phyloP scores from a whole-genome alignment of 2,329 filamentous ascomycete species.

The Emmonsiellopsis sp. region DNA sequence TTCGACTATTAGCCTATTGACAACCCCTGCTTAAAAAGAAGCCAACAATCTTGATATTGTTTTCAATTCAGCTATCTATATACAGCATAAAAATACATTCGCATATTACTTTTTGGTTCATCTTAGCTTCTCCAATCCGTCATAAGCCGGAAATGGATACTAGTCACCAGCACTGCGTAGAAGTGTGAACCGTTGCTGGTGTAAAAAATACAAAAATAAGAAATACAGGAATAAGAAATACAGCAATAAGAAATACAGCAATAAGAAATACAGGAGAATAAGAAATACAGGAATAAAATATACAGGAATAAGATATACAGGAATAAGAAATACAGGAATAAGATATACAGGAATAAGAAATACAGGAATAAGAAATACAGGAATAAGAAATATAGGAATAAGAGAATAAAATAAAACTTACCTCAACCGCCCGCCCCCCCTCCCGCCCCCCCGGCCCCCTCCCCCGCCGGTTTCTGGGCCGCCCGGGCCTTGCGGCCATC shows the following conservation, averaged over 20 bases:
- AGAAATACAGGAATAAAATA: neutral
- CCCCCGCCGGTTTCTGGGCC: too few relatives aligned
- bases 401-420: neutral
- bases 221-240: neutral
- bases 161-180: conserved; percentile 2
- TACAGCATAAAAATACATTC: neutral
- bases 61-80: neutral
- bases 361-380: too few relatives aligned
- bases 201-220: neutral
- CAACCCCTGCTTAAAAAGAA: neutral
- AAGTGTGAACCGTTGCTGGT: conserved; percentile 3
- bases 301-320: too few relatives aligned
- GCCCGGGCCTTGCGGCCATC: too few relatives aligned
- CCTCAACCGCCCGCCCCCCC: too few relatives aligned
- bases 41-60: neutral
- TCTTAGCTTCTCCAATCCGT: neutral
- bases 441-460: too few relatives aligned
- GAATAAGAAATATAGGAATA: neutral
- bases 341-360: neutral
- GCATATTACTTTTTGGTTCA: neutral
- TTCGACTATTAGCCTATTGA: neutral
- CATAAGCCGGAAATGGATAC: conserved; percentile 1
- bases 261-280: too few relatives aligned
- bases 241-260: neutral
- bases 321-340: neutral